Evolutionary conservation across 2,329 filamentous ascomycete genomes (phyloP), one percentile per base, ranked within the genome.

Genomic region (Knufia fluminis): DNA sequence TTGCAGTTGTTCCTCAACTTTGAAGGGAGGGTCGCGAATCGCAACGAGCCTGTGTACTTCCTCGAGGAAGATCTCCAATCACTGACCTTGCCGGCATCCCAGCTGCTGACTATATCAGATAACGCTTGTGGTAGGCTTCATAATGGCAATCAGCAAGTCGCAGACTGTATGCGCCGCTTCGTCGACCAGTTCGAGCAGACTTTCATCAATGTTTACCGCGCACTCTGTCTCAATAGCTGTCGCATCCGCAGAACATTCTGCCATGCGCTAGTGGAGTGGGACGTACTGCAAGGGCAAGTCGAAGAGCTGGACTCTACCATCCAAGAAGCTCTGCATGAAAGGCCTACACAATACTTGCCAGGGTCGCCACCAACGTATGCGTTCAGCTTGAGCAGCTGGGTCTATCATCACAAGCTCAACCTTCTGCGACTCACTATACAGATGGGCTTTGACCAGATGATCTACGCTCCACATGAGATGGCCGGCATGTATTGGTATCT

Each of bases 401-500:
- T 83, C 0, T 94, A 91, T 60, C 78, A 90, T 52, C 86, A 94
- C 67, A 97, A 96, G 66, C 75, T 96, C n/a, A 79, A 78, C 24
- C 80, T 91, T 60, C 87, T 96, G 76, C 84, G 91, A 62, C 85
- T 82, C 73, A 83, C 94, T 40, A 76, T 96, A 14, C 86, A 96
- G 62, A 79, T 96, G 26, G 92, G 94, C 10, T 97, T 98, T 64
- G 92, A 98, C 66, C 81, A 96, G 10, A 83, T 91, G 38, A 79
- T 95, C 8, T 97, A 97, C 66, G 82, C 91, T 47, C 76, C 81
- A 0, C 85, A 94, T 64, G 92, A 98, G 65, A 74, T 92, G 8
- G 78, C 82, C 0, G 82, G 80, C 20, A 94, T 96, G 85, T 97
- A 97, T 66, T 92, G 85, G 81, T 89, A 95, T 64, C 70, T 95